Evolutionary conservation across 352 stramenopile genomes (phyloP).

Genomic region (Globisporangium recalcitrans): DNA sequence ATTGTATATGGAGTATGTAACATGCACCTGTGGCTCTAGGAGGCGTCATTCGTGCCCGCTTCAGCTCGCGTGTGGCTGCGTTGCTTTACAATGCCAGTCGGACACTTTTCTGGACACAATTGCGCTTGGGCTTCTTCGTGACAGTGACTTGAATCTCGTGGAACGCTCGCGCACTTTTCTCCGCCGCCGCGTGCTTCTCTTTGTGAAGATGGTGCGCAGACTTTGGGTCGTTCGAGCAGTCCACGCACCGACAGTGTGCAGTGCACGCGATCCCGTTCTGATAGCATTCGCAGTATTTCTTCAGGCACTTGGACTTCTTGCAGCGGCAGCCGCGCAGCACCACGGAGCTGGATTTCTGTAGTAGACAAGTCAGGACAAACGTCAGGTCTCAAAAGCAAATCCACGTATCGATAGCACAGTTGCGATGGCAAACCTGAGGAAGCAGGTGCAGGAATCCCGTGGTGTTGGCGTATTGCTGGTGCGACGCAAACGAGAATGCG

Average conservation of each 20-base stretch:
- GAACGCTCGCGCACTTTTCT: slow-evolving; percentile 20
- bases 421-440: slow-evolving; percentile 39
- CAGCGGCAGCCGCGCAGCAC: slow-evolving; percentile 91
- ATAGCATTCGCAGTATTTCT: slow-evolving; percentile 99
- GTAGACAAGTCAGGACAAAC: not conserved
- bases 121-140: slow-evolving; percentile 66
- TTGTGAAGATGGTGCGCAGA: slow-evolving; percentile 32
- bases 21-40: not conserved
- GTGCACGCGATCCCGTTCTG: slow-evolving; percentile 90
- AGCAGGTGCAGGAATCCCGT: slow-evolving; percentile 64
- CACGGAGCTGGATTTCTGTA: slow-evolving; percentile 64
- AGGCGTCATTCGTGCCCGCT: not conserved
- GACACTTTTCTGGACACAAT: slow-evolving; percentile 53
- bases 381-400: no score
- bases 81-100: slow-evolving; percentile 24
- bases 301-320: slow-evolving; percentile 96
- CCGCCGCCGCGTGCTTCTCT: slow-evolving; percentile 9
- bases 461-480: slow-evolving; percentile 23
- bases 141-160: slow-evolving; percentile 61
- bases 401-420: no score
- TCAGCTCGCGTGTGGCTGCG: not conserved
- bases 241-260: slow-evolving; percentile 90
- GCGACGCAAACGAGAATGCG: slow-evolving; percentile 62
- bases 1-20: slow-evolving; percentile 11
- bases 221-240: slow-evolving; percentile 90